Evolutionary conservation across 129 eudicot genomes (phyloP).

Genomic region (Pittosporum tobira): DNA sequence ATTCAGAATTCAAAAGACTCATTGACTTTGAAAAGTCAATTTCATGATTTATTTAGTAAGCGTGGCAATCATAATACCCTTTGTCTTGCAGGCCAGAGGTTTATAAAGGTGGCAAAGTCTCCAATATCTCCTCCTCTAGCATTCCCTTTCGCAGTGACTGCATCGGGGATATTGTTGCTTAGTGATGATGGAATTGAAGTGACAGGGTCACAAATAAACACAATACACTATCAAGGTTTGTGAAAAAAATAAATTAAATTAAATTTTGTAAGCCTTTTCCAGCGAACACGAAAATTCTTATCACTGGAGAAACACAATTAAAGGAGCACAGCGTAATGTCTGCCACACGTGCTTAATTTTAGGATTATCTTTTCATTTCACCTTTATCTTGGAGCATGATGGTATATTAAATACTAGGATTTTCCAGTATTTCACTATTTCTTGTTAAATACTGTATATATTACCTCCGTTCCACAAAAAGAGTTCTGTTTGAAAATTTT

Average conservation of each 20-base stretch:
- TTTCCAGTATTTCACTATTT: background rate
- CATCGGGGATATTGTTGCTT: constrained; percentile 58
- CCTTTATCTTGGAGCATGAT: background rate
- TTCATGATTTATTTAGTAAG: background rate
- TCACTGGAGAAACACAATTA: too few relatives aligned
- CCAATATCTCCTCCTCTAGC: constrained; percentile 77
- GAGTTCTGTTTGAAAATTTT: too few relatives aligned
- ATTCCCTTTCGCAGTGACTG: constrained; percentile 48
- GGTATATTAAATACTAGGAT: background rate
- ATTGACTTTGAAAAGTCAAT: too few relatives aligned
- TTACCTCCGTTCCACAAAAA: too few relatives aligned
- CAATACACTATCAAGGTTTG: constrained; percentile 65
- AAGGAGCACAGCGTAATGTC: too few relatives aligned
- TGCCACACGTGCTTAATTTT: too few relatives aligned
- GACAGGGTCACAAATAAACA: constrained; percentile 55
- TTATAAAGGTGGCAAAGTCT: constrained; percentile 83
- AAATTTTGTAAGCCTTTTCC: constrained; percentile 2
- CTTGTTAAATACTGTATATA: too few relatives aligned
- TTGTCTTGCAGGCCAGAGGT: constrained; percentile 50
- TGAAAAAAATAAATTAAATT: too few relatives aligned
- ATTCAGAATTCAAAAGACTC: too few relatives aligned
- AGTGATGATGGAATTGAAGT: constrained; percentile 63
- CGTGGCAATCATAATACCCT: background rate
- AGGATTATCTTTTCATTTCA: background rate
- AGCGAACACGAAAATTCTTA: too few relatives aligned